Conservation (phyloP, 192 early-diverging fungal species). For the Backusella tarrabulga region DNA sequence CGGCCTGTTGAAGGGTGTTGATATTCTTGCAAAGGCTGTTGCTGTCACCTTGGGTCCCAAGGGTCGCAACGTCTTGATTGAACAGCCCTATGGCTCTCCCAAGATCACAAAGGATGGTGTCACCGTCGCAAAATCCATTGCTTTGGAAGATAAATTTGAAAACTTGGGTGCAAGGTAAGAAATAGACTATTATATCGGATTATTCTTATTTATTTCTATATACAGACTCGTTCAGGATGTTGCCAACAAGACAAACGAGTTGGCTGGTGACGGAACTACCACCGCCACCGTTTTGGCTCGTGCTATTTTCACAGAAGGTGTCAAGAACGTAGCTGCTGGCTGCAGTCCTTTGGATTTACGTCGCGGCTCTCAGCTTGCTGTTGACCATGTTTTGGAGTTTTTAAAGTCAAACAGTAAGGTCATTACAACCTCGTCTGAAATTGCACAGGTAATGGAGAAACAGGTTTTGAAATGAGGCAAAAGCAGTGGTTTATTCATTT, state of each 20-base stretch:
- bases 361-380: conserved; percentile 89
- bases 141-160: conserved; percentile 96
- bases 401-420: conserved; percentile 85
- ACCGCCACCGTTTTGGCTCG: conserved; percentile 97
- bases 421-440: conserved; percentile 93
- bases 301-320: conserved; percentile 97
- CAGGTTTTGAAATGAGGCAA: neutral
- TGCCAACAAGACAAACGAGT: conserved; percentile 99
- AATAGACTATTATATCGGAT: neutral
- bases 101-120: conserved; percentile 99
- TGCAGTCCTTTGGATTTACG: conserved; percentile 99
- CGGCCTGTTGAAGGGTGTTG: conserved; percentile 89
- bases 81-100: conserved; percentile 94
- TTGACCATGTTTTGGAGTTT: conserved; percentile 90
- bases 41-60: conserved; percentile 99
- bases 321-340: conserved; percentile 98
- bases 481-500: too few species aligned
- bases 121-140: conserved; percentile 96
- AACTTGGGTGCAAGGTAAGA: conserved; percentile 89
- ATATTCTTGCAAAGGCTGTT: conserved; percentile 96
- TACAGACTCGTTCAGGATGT: conserved; percentile 94
- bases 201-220: neutral
- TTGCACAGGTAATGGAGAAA: conserved; percentile 77
- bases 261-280: conserved; percentile 98
- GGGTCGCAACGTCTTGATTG: conserved; percentile 97